Percentiles rank a stretch among this genome's conserved stretches.
Conservation (phyloP, 805 yeast species). For the Pichia sporocuriosa region DNA sequence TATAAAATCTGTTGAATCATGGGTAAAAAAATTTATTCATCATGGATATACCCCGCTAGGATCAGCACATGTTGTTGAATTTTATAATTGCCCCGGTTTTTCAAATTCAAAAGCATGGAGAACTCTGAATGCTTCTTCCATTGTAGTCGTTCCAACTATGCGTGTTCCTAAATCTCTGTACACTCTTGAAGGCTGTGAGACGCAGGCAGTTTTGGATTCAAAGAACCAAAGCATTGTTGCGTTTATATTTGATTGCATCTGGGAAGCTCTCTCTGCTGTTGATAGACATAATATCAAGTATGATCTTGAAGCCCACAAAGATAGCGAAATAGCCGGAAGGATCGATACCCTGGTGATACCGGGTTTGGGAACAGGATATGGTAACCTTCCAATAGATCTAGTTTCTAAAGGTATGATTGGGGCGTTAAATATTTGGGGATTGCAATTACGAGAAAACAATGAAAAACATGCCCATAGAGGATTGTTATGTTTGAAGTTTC, state of each 20-base stretch:
- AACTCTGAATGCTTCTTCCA: conserved; percentile 22
- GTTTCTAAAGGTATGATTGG: conserved; percentile 32
- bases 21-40: conserved; percentile 16
- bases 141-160: conserved; percentile 37
- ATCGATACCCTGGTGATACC: conserved; percentile 29
- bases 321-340: conserved; percentile 3
- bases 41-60: conserved; percentile 31
- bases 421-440: conserved; percentile 27
- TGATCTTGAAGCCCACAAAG: conserved; percentile 1
- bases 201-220: not conserved
- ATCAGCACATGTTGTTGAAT: conserved; percentile 27
- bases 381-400: conserved; percentile 26
- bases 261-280: conserved; percentile 29
- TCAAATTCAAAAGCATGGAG: conserved; percentile 27
- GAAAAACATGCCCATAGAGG: conserved; percentile 17
- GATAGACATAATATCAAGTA: conserved; percentile 15
- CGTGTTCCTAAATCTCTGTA: conserved; percentile 27
- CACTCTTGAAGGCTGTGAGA: conserved; percentile 5
- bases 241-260: conserved; percentile 32
- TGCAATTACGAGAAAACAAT: not conserved
- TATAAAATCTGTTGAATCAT: conserved; percentile 21
- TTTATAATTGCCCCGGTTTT: conserved; percentile 18
- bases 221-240: conserved; percentile 9
- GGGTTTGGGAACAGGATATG: conserved; percentile 37
- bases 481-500: conserved; percentile 20